Evolutionary conservation across 805 yeast species (phyloP).

Genomic region (Hanseniaspora valbyensis): DNA sequence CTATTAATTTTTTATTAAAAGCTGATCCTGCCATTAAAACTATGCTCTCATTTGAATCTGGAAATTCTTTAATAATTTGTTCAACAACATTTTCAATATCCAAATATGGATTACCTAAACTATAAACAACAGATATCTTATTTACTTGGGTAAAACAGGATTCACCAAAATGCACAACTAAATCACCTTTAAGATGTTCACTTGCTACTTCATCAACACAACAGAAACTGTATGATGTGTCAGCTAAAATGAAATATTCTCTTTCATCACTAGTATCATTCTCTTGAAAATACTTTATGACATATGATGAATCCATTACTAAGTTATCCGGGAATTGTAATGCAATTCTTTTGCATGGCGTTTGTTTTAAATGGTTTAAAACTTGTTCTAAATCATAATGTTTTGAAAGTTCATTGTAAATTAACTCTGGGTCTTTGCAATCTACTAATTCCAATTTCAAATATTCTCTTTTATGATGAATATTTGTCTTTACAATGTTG

Average conservation of each 20-base stretch:
- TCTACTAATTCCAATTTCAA: constrained; percentile 19
- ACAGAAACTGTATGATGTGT: constrained; percentile 89
- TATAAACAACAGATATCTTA: constrained; percentile 63
- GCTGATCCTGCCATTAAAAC: constrained; percentile 70
- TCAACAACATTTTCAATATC: constrained; percentile 33
- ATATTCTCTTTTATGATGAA: constrained; percentile 16
- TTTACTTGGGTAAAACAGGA: constrained; percentile 79
- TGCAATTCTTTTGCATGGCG: constrained; percentile 45
- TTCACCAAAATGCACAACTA: constrained; percentile 87
- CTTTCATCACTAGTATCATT: constrained; percentile 20
- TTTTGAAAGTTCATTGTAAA: constrained; percentile 29
- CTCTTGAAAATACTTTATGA: constrained; percentile 38
- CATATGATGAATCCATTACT: constrained; percentile 65
- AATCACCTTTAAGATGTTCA: constrained; percentile 75
- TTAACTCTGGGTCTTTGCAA: constrained; percentile 25
- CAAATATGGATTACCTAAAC: constrained; percentile 59
- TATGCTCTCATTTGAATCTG: constrained; percentile 35
- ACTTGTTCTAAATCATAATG: constrained; percentile 49
- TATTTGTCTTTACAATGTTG: constrained; percentile 9
- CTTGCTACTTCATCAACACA: constrained; percentile 97
- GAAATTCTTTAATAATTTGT: constrained; percentile 35
- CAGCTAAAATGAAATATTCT: constrained; percentile 75
- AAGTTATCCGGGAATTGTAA: constrained; percentile 82
- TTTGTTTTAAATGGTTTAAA: constrained; percentile 31
- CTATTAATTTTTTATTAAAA: constrained; percentile 37